Base-by-base conservation (phyloP, 2,329 filamentous ascomycete species). In the Elsinoe necatrix region DNA sequence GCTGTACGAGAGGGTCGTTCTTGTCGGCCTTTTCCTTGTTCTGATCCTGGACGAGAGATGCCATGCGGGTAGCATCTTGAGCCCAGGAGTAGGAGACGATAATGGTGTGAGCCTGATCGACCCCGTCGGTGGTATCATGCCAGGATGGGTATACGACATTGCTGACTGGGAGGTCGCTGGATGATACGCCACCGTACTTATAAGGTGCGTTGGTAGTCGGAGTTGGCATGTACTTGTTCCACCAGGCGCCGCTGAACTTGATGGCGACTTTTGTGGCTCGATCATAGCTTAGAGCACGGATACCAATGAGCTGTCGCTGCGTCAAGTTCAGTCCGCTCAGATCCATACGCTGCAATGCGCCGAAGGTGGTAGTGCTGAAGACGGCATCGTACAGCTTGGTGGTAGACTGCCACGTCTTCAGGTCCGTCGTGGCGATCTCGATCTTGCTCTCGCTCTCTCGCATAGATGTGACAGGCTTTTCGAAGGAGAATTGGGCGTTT, bases 1-100 rank as follows among this genome's bases (percentile, higher is more conserved):
- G 35, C 25, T 55, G 23, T 4, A 55, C 43, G 3, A 55, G 20
- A n/a, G 52, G 20, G 35, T 55, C 35, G 16, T n/a, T 25, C 34
- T 55, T 42, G 31, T 41, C 52, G 12, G 21, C 23, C 14, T 25
- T 29, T 12, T 55, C 52, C 21, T 42, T 14, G 25, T 41, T 21
- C 35, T 55, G 23, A 12, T 55, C 25, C 16, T n/a, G 11, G 35
- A 55, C 39, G 4, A 55, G 35, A 27, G 59, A 51, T 4, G 31
- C 52, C 35, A 55, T 41, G 18, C 52, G 52, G 39, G 31, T 42
- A 14, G 52, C 52, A n/a, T 55, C 52, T 29, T 55, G 52, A 14
- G 52, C 52, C 52, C 52, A 55, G 21, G 52, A 41, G 20, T 42
- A 41, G n/a, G 31, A 41, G 34, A 41, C 52, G 34, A 55, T 55